A percentile compares a stretch with the other conserved stretches of the same genome.
These are phyloP conservation scores for Hypsizygus ulmarius DNA, from an alignment of 1,284 basidiomycete species.

Conservation along the genomic window DNA sequence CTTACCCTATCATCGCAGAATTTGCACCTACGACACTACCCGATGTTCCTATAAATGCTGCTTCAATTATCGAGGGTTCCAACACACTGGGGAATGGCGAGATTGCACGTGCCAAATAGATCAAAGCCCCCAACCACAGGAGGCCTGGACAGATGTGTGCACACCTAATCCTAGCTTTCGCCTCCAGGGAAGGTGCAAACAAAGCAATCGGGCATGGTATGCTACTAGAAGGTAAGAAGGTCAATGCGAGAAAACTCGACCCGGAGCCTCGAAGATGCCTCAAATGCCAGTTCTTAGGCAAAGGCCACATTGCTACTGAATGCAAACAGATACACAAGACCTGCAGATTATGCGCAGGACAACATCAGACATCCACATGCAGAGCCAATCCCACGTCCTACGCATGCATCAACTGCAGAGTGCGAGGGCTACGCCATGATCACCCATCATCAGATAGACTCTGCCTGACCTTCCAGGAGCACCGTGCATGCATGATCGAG, in stretches of 20 bases:
- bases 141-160: too few relatives aligned
- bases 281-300: slow-evolving; percentile 8
- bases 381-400: neutral
- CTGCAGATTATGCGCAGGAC: neutral
- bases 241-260: slow-evolving; percentile 6
- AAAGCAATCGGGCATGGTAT: slow-evolving; percentile 3
- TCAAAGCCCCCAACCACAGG: too few relatives aligned
- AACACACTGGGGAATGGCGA: too few relatives aligned
- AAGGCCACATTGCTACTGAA: slow-evolving; percentile 4
- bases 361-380: neutral
- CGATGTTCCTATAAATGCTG: neutral
- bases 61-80: too few relatives aligned
- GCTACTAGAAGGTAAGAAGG: slow-evolving; percentile 6
- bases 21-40: neutral
- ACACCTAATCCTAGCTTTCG: too few relatives aligned
- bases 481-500: neutral
- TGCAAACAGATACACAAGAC: slow-evolving; percentile 5
- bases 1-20: neutral
- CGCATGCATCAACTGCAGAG: neutral
- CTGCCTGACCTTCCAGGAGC: neutral
- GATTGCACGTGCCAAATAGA: too few relatives aligned
- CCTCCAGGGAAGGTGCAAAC: neutral
- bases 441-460: neutral
- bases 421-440: neutral
- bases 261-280: slow-evolving; percentile 8